Percentiles rank a stretch among this genome's conserved stretches.
phyloP scores from a whole-genome alignment of 2,329 filamentous ascomycete species.

The Claviceps cyperi region DNA sequence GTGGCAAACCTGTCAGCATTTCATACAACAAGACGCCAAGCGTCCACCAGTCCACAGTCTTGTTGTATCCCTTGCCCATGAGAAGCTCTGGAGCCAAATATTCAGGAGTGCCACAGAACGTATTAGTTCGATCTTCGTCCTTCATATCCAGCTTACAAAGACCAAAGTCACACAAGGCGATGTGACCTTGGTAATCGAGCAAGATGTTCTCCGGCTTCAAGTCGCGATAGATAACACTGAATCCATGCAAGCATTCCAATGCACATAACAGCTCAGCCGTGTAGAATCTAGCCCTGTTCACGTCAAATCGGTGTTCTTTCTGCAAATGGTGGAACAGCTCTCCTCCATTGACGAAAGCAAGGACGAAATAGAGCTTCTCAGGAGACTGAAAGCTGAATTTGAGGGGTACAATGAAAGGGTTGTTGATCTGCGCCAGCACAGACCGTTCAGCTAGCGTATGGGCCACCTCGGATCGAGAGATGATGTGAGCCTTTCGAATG shows the following conservation, averaged over 20 bases:
- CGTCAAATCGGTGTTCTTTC: constrained; percentile 93
- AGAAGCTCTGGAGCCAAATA: constrained; percentile 91
- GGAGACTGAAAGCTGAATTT: constrained; percentile 99
- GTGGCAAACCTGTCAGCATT: constrained; percentile 93
- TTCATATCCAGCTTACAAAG: constrained; percentile 99
- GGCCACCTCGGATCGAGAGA: constrained; percentile 91
- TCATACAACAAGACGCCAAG: constrained; percentile 92
- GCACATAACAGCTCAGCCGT: constrained; percentile 92
- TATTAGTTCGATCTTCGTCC: constrained; percentile 96
- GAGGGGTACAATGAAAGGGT: constrained; percentile 94
- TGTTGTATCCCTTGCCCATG: constrained; percentile 89
- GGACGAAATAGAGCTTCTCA: constrained; percentile 92
- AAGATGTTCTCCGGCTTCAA: constrained; percentile 82
- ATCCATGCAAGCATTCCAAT: constrained; percentile 88
- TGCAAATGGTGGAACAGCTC: constrained; percentile 96
- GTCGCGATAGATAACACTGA: constrained; percentile 88
- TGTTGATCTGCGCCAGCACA: constrained; percentile 99
- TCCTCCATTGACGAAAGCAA: constrained; percentile 95
- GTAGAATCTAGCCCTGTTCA: constrained; percentile 93
- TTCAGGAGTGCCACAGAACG: constrained; percentile 94
- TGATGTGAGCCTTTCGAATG: constrained; percentile 98
- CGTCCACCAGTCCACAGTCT: constrained; percentile 98
- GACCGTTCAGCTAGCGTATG: constrained; percentile 94
- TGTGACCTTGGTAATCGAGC: constrained; percentile 93
- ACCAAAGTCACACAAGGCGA: constrained; percentile 94